Conservation (phyloP, 2,329 filamentous ascomycete genomes). For the Trichophyton benhamiae region DNA sequence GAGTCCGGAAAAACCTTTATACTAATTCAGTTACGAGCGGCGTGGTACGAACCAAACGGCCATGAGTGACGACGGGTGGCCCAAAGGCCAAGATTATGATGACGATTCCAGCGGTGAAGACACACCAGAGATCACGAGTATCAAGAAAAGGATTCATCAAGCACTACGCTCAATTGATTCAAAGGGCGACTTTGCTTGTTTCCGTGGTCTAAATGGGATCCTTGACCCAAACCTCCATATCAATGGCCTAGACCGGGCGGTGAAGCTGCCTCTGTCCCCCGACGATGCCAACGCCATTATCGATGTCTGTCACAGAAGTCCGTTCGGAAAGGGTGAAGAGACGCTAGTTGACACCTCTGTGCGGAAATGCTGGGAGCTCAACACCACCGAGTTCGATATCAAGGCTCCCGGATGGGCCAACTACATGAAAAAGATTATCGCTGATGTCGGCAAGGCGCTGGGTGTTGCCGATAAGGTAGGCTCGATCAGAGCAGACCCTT, state of each 20-base stretch:
- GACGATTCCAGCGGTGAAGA: not conserved
- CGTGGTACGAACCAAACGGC: too few relatives aligned
- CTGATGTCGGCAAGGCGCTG: slow-evolving; percentile 9
- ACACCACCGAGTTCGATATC: slow-evolving; percentile 29
- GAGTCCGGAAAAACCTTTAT: too few relatives aligned
- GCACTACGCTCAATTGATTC: not conserved
- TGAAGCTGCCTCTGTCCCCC: slow-evolving; percentile 14
- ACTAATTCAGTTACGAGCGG: too few relatives aligned
- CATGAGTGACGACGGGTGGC: not conserved
- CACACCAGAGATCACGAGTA: not conserved
- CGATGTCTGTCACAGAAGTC: slow-evolving; percentile 13
- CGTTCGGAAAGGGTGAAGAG: slow-evolving; percentile 29
- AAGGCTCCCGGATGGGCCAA: slow-evolving; percentile 24
- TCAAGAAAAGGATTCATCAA: not conserved
- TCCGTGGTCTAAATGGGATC: not conserved
- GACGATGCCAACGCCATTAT: slow-evolving; percentile 15
- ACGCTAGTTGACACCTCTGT: slow-evolving; percentile 31
- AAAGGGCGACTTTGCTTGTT: slow-evolving; percentile 3
- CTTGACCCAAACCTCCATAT: slow-evolving; percentile 14
- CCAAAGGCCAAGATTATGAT: not conserved
- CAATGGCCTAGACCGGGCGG: slow-evolving; percentile 7
- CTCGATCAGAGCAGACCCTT: slow-evolving; percentile 26
- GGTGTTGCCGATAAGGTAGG: not conserved
- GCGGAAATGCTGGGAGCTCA: slow-evolving; percentile 36
- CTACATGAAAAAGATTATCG: slow-evolving; percentile 9